Conservation (phyloP, 2,329 filamentous ascomycete genomes). For the Pezicula carpinea region DNA sequence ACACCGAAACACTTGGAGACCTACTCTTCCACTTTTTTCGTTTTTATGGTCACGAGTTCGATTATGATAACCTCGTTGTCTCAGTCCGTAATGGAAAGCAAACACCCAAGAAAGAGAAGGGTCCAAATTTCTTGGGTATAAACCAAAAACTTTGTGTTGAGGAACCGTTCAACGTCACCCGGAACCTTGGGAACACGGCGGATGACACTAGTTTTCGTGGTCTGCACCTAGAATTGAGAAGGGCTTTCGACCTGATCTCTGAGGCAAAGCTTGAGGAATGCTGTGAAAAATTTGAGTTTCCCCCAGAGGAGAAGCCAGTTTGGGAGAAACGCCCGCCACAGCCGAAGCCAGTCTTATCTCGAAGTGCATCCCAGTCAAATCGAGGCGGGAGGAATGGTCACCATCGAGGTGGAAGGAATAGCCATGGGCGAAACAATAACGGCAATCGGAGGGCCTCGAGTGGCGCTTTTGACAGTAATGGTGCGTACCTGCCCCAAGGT, state of each 20-base stretch:
- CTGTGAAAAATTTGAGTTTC: slow-evolving; percentile 84
- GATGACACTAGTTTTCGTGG: slow-evolving; percentile 93
- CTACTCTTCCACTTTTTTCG: slow-evolving; percentile 95
- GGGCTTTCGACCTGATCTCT: slow-evolving; percentile 79
- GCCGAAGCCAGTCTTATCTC: slow-evolving; percentile 45
- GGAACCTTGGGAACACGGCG: slow-evolving; percentile 93
- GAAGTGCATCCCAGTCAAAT: slow-evolving; percentile 56
- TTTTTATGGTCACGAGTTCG: slow-evolving; percentile 88
- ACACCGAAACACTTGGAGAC: slow-evolving; percentile 76
- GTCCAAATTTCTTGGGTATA: slow-evolving; percentile 75
- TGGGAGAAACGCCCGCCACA: slow-evolving; percentile 53
- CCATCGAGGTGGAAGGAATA: slow-evolving; percentile 20
- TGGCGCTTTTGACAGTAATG: slow-evolving; percentile 24
- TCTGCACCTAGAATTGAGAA: slow-evolving; percentile 81
- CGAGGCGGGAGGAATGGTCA: slow-evolving; percentile 22
- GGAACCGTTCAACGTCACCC: slow-evolving; percentile 85
- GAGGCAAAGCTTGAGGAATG: slow-evolving; percentile 75
- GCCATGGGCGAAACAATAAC: slow-evolving; percentile 23
- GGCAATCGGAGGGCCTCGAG: slow-evolving; percentile 28
- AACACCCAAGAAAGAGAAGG: slow-evolving; percentile 78
- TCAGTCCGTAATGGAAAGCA: slow-evolving; percentile 80
- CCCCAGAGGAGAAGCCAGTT: slow-evolving; percentile 63
- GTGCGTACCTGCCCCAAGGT: slow-evolving; percentile 15
- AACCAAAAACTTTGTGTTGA: slow-evolving; percentile 83
- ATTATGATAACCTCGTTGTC: slow-evolving; percentile 79